Evolutionary conservation across 2,329 filamentous ascomycete species (phyloP), one percentile per base, ranked within the genome.

Genomic region (Ilyonectria sp.): DNA sequence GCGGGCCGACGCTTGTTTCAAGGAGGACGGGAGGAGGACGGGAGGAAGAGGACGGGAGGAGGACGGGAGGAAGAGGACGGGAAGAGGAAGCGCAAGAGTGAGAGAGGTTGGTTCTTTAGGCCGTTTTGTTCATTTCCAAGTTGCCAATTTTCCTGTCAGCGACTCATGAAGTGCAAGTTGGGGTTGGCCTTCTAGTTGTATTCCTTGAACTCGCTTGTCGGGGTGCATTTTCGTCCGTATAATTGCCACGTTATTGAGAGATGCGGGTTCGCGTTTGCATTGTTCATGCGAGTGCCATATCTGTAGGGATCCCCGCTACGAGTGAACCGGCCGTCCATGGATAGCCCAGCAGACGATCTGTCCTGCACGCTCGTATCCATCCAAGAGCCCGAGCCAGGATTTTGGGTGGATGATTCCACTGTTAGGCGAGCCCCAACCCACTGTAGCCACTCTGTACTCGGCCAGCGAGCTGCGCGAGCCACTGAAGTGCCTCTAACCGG

Each of bases 251-350:
- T 59, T 56, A 46, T 61, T n/a, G 47, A 61, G 62, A 62, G 29
- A 59, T 55, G 57, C 56, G 54, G 47, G 52, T 53, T 61, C 57
- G 63, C 57, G 60, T 65, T 67, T 50, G 43, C 59, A 64, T 59
- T 67, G 60, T 72, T 58, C 65, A 67, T 68, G 70, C 68, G 65
- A 72, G 46, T 68, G 54, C 56, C 55, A 67, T 71, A 60, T 60
- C 44, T 60, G 68, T 56, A 64, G 47, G 60, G 40, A 64, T 64
- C 65, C 63, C 71, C 69, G 71, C 69, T 44, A 26, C 54, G 58
- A 60, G 63, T 64, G 29, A 46, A 55, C 40, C 26, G 50, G 37
- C 57, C 43, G 44, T 43, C 23, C 58, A 60, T 46, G 63, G 56
- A 55, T 65, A 55, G 57, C 63, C 56, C 58, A 59, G 55, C 52